A percentile compares a stretch with the other conserved stretches of the same genome.
Evolutionary conservation across 1,139 yeast species (phyloP).

Genomic region (Candida tunisiensis): DNA sequence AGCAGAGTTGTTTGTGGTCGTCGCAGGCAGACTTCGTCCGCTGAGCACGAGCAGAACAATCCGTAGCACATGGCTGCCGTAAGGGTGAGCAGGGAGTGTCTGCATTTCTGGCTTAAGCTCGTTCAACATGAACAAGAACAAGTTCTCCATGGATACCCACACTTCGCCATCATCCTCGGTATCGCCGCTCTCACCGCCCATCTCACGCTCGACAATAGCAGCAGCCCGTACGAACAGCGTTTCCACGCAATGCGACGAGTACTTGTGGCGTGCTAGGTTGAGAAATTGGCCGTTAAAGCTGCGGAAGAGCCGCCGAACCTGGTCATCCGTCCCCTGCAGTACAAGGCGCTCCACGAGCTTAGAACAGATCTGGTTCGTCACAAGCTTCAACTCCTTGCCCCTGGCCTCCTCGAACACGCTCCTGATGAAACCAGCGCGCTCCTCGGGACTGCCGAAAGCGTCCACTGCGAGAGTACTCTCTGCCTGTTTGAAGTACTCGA

Average conservation of each 20-base stretch:
- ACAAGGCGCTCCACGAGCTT: constrained; percentile 79
- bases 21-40: constrained; percentile 68
- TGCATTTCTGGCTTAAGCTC: constrained; percentile 48
- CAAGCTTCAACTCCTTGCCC: constrained; percentile 84
- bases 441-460: constrained; percentile 63
- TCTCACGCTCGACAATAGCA: constrained; percentile 59
- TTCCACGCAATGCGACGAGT: constrained; percentile 87
- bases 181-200: constrained; percentile 16
- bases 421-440: constrained; percentile 49
- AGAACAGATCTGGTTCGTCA: constrained; percentile 88
- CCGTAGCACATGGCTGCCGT: constrained; percentile 80
- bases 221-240: constrained; percentile 68
- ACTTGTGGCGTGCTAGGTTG: constrained; percentile 71
- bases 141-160: constrained; percentile 39
- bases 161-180: constrained; percentile 24
- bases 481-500: constrained; percentile 85
- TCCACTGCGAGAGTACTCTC: constrained; percentile 73
- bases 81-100: constrained; percentile 51
- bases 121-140: constrained; percentile 44
- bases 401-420: constrained; percentile 74
- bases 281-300: constrained; percentile 58
- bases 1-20: constrained; percentile 54
- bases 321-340: constrained; percentile 45
- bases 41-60: constrained; percentile 52
- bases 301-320: constrained; percentile 41